Percentiles rank a stretch among this genome's conserved stretches.
Evolutionary conservation across 306 rosid genomes (phyloP).

Genomic region (Hippophae rhamnoides): DNA sequence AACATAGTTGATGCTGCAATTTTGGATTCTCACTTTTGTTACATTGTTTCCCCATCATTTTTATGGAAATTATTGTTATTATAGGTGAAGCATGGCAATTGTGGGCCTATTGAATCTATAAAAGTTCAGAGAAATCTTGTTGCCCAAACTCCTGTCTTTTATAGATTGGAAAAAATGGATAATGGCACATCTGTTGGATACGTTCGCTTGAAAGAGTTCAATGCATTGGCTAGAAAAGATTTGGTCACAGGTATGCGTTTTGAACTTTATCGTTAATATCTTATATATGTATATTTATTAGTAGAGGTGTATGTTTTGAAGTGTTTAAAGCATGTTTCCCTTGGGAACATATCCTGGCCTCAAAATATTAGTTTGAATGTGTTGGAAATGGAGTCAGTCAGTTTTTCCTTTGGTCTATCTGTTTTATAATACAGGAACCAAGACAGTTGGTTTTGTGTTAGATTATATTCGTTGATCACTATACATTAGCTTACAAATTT

Average conservation of each 20-base stretch:
- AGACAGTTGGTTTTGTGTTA: too few species aligned
- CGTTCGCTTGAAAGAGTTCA: constrained; percentile 84
- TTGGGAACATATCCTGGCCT: background rate
- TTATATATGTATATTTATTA: background rate
- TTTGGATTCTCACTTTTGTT: too few species aligned
- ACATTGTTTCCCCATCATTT: background rate
- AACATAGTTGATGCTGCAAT: too few species aligned
- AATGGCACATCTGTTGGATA: constrained; percentile 64
- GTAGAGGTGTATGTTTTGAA: background rate
- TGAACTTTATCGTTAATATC: background rate
- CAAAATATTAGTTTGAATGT: background rate
- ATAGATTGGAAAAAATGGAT: constrained; percentile 68
- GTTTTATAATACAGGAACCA: background rate
- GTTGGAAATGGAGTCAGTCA: background rate
- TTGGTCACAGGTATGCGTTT: constrained; percentile 53
- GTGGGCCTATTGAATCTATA: constrained; percentile 75
- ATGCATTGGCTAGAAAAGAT: constrained; percentile 93
- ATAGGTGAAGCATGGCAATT: constrained; percentile 87
- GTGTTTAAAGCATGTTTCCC: background rate
- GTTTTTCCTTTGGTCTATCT: background rate
- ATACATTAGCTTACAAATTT: too few species aligned
- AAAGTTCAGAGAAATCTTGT: constrained; percentile 71
- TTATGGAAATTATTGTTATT: constrained; percentile 2
- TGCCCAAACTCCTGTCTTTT: constrained; percentile 87
- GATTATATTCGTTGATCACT: too few species aligned